Conservation (phyloP, 768 basidiomycete species). For the Cystobasidium tubakii region DNA sequence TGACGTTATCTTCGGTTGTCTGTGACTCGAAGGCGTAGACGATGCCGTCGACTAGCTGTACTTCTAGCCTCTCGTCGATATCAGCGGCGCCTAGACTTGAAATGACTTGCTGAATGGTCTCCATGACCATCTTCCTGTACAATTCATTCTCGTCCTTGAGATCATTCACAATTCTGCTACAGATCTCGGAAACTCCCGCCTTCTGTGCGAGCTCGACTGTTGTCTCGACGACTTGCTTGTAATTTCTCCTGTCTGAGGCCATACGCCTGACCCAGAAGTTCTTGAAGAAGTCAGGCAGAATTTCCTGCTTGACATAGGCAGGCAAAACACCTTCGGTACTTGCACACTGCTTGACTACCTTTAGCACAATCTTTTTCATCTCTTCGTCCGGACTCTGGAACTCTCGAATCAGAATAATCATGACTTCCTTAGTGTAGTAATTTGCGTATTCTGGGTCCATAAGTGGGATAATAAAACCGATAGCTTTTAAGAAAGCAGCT, state of each 20-base stretch:
- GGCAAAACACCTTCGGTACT: conserved; percentile 97
- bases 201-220: conserved; percentile 98
- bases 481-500: conserved; percentile 92
- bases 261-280: conserved; percentile 79
- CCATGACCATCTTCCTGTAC: conserved; percentile 94
- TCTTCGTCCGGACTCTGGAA: conserved; percentile 84
- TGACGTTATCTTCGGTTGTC: conserved; percentile 96
- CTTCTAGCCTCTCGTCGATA: conserved; percentile 90
- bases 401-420: conserved; percentile 80
- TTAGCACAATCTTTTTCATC: conserved; percentile 99
- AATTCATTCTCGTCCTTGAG: conserved; percentile 62
- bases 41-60: conserved; percentile 91
- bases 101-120: conserved; percentile 95
- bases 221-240: conserved; percentile 94
- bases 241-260: conserved; percentile 94
- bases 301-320: conserved; percentile 92
- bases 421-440: conserved; percentile 98
- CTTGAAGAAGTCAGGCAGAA: conserved; percentile 98
- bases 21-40: conserved; percentile 99
- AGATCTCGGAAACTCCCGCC: conserved; percentile 91
- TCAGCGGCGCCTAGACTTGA: conserved; percentile 91
- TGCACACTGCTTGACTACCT: conserved; percentile 98
- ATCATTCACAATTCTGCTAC: conserved; percentile 78
- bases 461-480: conserved; percentile 97
- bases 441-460: conserved; percentile 99